These are phyloP conservation scores for Kwoniella heveanensis DNA, from an alignment of 768 basidiomycete genomes.

Conservation along the genomic window DNA sequence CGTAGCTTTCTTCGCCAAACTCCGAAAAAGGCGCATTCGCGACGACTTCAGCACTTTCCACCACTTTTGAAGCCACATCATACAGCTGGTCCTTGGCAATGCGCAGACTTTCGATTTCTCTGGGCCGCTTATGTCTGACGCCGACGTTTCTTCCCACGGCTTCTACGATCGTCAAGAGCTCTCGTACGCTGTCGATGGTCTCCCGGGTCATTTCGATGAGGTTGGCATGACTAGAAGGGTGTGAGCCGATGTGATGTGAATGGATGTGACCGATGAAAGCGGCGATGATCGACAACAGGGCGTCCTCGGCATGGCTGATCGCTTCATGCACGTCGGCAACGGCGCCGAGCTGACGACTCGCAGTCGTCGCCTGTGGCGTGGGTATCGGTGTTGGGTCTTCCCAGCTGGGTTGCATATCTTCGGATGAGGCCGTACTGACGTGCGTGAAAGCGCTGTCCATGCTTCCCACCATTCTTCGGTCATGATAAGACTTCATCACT, in stretches of 20 bases:
- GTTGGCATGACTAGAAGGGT: constrained; percentile 89
- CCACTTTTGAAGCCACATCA: constrained; percentile 78
- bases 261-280: constrained; percentile 98
- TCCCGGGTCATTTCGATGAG: constrained; percentile 94
- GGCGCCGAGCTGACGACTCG: constrained; percentile 19
- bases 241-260: constrained; percentile 82
- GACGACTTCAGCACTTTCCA: constrained; percentile 80
- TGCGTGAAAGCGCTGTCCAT: constrained; percentile 32
- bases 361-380: constrained; percentile 15
- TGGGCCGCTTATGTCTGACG: constrained; percentile 59
- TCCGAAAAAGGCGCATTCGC: constrained; percentile 62
- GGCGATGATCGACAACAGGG: constrained; percentile 88
- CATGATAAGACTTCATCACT: constrained; percentile 14
- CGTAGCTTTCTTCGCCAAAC: constrained; percentile 63
- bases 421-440: constrained; percentile 19
- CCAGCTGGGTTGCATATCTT: constrained; percentile 18
- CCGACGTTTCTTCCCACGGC: constrained; percentile 73
- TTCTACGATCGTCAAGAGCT: constrained; percentile 86
- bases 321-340: constrained; percentile 29
- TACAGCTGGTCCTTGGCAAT: constrained; percentile 79
- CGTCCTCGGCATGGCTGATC: constrained; percentile 79
- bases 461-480: constrained; percentile 23
- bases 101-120: constrained; percentile 68
- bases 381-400: constrained; percentile 30
- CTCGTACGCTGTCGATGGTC: constrained; percentile 90